A percentile compares a stretch with the other conserved stretches of the same genome.
Conservation (phyloP, 176 grass and related monocot genomes). For the Triticum turgidum region DNA sequence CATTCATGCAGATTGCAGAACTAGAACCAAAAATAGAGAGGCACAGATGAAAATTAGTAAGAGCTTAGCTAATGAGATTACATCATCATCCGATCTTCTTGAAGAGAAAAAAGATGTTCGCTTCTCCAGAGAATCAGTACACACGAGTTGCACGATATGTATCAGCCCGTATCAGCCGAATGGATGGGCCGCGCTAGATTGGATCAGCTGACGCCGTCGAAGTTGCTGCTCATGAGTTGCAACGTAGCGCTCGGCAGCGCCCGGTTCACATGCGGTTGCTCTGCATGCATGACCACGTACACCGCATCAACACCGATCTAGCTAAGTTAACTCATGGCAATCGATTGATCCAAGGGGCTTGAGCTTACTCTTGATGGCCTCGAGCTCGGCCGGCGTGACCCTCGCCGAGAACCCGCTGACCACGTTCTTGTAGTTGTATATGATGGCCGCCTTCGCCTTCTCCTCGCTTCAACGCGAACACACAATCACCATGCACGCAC, state of each 20-base stretch:
- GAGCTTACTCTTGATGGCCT: conserved; percentile 60
- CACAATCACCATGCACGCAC: no score
- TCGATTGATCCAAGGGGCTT: neutral
- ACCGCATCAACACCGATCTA: neutral
- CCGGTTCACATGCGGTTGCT: conserved; percentile 59
- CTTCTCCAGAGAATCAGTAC: neutral
- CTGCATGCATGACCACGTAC: conserved; percentile 17
- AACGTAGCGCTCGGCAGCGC: conserved; percentile 42
- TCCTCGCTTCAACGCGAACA: conserved; percentile 32
- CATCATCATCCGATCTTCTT: neutral
- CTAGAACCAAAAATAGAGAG: neutral
- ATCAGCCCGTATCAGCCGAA: neutral
- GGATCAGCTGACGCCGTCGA: conserved; percentile 20
- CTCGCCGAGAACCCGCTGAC: conserved; percentile 80
- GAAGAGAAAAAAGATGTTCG: no score
- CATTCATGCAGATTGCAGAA: neutral
- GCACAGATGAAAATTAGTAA: neutral
- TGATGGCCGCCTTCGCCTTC: conserved; percentile 49
- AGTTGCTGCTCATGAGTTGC: conserved; percentile 48
- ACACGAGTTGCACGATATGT: neutral
- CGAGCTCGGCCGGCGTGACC: conserved; percentile 64
- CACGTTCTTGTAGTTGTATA: conserved; percentile 81
- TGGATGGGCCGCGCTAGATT: neutral
- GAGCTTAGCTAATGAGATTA: neutral
- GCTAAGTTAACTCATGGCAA: neutral